Evolutionary conservation across 108 stramenopile species (phyloP).

Genomic region (Pseudonitzschia delicatissima): DNA sequence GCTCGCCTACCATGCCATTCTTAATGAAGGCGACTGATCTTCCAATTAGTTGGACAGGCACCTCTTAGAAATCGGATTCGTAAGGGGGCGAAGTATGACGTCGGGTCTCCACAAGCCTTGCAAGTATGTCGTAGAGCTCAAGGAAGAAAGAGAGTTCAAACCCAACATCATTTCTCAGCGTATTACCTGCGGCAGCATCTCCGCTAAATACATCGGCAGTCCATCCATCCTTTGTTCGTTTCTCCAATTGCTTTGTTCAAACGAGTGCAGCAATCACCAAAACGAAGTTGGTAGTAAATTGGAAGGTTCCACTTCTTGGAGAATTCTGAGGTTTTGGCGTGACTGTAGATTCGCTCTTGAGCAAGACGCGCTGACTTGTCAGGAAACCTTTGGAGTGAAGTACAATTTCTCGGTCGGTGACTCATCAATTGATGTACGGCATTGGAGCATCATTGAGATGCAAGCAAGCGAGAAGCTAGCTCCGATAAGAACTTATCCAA

Average conservation of each 20-base stretch:
- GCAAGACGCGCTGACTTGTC: conserved; percentile 44
- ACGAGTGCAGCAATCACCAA: conserved; percentile 78
- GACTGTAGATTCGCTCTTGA: conserved; percentile 72
- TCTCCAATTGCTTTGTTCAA: conserved; percentile 68
- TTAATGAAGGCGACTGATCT: conserved; percentile 66
- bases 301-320: conserved; percentile 85
- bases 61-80: conserved; percentile 76
- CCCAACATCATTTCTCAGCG: conserved; percentile 46
- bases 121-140: conserved; percentile 70
- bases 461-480: conserved; percentile 57
- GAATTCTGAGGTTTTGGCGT: conserved; percentile 83
- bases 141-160: conserved; percentile 80
- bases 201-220: conserved; percentile 74
- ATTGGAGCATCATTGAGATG: not conserved
- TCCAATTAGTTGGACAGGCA: conserved; percentile 74
- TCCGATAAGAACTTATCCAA: conserved; percentile 74
- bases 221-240: conserved; percentile 71
- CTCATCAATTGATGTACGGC: not conserved
- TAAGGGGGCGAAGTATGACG: conserved; percentile 34
- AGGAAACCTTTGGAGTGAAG: conserved; percentile 48
- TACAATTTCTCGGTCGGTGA: conserved; percentile 48
- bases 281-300: conserved; percentile 88
- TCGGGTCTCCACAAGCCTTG: conserved; percentile 51
- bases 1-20: conserved; percentile 71
- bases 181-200: conserved; percentile 21